Conservation (phyloP, 2,329 filamentous ascomycete genomes). For the Xylaria sp. region DNA sequence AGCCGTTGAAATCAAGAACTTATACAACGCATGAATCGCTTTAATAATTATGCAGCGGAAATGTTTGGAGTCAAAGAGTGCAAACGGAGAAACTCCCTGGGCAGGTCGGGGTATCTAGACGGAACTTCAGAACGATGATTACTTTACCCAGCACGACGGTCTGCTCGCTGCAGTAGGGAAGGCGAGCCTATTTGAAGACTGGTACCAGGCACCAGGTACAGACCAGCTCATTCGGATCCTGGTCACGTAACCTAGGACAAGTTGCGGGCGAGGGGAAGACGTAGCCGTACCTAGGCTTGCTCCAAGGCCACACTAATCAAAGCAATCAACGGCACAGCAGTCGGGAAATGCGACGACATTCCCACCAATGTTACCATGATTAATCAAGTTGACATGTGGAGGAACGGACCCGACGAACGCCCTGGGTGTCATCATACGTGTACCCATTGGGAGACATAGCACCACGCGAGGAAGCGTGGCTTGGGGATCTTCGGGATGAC, state of each 20-base stretch:
- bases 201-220: constrained; percentile 5
- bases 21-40: neutral
- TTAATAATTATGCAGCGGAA: neutral
- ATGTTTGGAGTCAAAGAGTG: neutral
- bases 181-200: constrained; percentile 2
- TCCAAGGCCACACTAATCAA: constrained; percentile 15
- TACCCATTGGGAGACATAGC: neutral
- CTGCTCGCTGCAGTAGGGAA: neutral
- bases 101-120: constrained; percentile 3
- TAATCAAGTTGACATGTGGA: constrained; percentile 1
- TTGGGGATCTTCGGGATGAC: neutral
- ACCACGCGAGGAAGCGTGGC: neutral
- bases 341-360: constrained; percentile 29
- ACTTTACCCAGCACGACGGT: neutral
- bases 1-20: neutral
- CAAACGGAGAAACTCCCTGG: neutral
- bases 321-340: constrained; percentile 27
- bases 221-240: constrained; percentile 6
- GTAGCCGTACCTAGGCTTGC: constrained; percentile 7
- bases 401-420: neutral
- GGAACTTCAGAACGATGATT: neutral
- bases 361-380: constrained; percentile 7
- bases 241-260: constrained; percentile 12
- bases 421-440: neutral
- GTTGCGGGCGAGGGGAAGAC: constrained; percentile 6